Conservation (phyloP, 1,139 yeast species). For the Suhomyces choctaworum region DNA sequence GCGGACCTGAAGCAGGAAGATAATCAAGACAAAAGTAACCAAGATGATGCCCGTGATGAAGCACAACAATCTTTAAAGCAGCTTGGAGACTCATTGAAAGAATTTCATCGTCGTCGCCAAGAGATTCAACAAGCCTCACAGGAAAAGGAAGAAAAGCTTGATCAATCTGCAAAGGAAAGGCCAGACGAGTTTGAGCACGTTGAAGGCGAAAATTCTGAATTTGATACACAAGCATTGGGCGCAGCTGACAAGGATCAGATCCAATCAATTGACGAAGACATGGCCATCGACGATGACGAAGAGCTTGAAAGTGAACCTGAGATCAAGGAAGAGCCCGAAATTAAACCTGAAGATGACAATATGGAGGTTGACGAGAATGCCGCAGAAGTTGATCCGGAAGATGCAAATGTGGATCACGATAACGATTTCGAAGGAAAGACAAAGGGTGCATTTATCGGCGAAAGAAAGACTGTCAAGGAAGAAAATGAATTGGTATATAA, state of each 20-base stretch:
- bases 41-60: conserved; percentile 65
- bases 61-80: conserved; percentile 84
- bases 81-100: conserved; percentile 87
- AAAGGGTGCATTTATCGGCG: conserved; percentile 55
- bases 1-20: conserved; percentile 45
- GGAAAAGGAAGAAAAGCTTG: conserved; percentile 47
- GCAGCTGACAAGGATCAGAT: conserved; percentile 81
- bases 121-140: conserved; percentile 71
- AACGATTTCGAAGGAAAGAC: conserved; percentile 54
- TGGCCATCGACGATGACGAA: conserved; percentile 77
- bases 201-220: conserved; percentile 75
- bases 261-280: conserved; percentile 75
- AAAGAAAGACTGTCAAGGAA: conserved; percentile 37
- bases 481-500: conserved; percentile 23
- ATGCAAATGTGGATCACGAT: conserved; percentile 30
- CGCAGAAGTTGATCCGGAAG: conserved; percentile 24
- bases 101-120: conserved; percentile 86
- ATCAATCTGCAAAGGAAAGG: conserved; percentile 57
- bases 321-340: conserved; percentile 18
- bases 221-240: conserved; percentile 89
- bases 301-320: conserved; percentile 21
- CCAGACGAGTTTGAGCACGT: conserved; percentile 93
- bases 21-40: conserved; percentile 25
- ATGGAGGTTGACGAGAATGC: conserved; percentile 23
- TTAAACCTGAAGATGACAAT: conserved; percentile 23